phyloP scores from a whole-genome alignment of 768 basidiomycete genomes.

The Phlebiopsis gigantea region DNA sequence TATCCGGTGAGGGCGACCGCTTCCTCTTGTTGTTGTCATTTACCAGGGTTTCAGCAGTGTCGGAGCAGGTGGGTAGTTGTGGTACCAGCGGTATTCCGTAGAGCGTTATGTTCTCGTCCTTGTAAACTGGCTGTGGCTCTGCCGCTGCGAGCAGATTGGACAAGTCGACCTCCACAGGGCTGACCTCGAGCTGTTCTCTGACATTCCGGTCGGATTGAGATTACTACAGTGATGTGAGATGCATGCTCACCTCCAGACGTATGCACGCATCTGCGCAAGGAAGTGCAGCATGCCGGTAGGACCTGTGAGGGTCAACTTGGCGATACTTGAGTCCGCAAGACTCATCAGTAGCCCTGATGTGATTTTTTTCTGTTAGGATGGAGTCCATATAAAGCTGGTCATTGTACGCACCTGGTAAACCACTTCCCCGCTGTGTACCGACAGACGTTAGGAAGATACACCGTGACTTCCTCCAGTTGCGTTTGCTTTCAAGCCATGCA shows the following conservation, averaged over 20 bases:
- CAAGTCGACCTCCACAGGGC: slow-evolving; percentile 37
- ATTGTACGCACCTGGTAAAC: slow-evolving; percentile 59
- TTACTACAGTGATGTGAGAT: slow-evolving; percentile 27
- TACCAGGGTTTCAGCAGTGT: slow-evolving; percentile 1
- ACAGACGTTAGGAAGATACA: slow-evolving; percentile 71
- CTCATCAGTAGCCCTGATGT: slow-evolving; percentile 83
- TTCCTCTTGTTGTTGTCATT: slow-evolving; percentile 23
- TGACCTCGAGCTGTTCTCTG: slow-evolving; percentile 31
- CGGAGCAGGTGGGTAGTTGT: not conserved
- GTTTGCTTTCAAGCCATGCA: slow-evolving; percentile 61
- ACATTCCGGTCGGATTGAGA: slow-evolving; percentile 26
- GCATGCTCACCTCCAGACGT: slow-evolving; percentile 57
- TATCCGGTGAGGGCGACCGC: slow-evolving; percentile 21
- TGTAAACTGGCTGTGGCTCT: slow-evolving; percentile 42
- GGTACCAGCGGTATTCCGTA: slow-evolving; percentile 50
- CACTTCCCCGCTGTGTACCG: slow-evolving; percentile 56
- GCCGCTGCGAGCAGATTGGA: slow-evolving; percentile 19
- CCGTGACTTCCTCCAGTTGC: slow-evolving; percentile 60
- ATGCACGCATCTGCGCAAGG: slow-evolving; percentile 65
- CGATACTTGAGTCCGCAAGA: slow-evolving; percentile 64
- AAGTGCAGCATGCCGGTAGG: slow-evolving; percentile 70
- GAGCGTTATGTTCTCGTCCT: slow-evolving; percentile 59
- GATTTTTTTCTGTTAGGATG: not conserved
- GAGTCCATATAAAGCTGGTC: not conserved
- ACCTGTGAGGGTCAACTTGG: slow-evolving; percentile 57